These are phyloP conservation scores for Penicillium crustosum DNA, from an alignment of 2,329 filamentous ascomycete species.

Conservation along the genomic window DNA sequence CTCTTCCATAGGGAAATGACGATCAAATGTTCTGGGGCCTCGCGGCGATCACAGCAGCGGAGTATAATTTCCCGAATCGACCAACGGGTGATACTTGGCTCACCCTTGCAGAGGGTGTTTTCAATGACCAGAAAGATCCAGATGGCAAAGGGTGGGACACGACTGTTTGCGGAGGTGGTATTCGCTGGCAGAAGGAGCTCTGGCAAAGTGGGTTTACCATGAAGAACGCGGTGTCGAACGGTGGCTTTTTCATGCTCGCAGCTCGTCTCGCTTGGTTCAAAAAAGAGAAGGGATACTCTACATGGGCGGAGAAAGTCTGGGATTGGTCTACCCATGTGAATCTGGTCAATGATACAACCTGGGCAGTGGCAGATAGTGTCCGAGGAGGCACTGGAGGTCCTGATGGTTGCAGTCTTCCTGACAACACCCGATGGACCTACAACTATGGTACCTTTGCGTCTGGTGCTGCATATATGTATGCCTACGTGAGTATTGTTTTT, in stretches of 20 bases:
- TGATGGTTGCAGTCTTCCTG: slow-evolving; percentile 60
- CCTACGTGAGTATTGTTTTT: background rate
- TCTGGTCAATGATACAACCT: slow-evolving; percentile 59
- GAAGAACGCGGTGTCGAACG: slow-evolving; percentile 79
- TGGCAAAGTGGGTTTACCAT: slow-evolving; percentile 68
- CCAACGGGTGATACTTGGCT: slow-evolving; percentile 2
- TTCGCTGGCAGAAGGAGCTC: slow-evolving; percentile 4
- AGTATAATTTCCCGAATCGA: slow-evolving; percentile 3
- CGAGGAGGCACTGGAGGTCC: slow-evolving; percentile 40
- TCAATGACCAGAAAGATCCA: background rate
- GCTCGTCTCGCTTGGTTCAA: slow-evolving; percentile 68
- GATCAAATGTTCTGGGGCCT: slow-evolving; percentile 10
- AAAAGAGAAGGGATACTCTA: slow-evolving; percentile 62
- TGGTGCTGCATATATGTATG: slow-evolving; percentile 38
- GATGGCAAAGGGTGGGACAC: background rate
- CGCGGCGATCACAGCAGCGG: slow-evolving; percentile 2
- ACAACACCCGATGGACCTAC: slow-evolving; percentile 65
- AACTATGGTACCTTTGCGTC: slow-evolving; percentile 59
- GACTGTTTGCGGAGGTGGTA: background rate
- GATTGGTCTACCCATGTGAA: slow-evolving; percentile 58
- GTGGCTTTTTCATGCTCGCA: slow-evolving; percentile 74
- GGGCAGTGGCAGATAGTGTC: slow-evolving; percentile 64
- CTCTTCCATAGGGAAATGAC: background rate
- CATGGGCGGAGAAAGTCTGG: slow-evolving; percentile 61
- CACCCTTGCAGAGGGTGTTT: slow-evolving; percentile 1